Evolutionary conservation across 2,329 filamentous ascomycete species (phyloP), one percentile per base, ranked within the genome.

Genomic region (Verticillium nonalfalfae): DNA sequence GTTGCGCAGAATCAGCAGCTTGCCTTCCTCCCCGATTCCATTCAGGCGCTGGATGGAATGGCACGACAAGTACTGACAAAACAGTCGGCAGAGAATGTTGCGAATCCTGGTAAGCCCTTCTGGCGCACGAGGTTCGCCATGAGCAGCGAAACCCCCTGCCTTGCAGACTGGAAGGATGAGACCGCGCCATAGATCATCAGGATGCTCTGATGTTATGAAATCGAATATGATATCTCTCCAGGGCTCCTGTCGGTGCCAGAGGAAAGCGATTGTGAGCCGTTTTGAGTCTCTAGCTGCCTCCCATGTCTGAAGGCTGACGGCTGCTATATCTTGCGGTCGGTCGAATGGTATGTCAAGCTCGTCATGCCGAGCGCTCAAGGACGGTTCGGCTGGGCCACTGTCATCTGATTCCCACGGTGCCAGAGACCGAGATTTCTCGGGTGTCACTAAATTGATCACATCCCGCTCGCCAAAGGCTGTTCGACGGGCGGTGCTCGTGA

Each of bases 251-350:
- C 68, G 40, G 13, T 56, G 67, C 57, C 60, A 68, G 0, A 78
- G 61, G 10, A 70, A 64, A 7, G 63, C 67, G 6, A 73, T 71
- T 7, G 75, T 62, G 7, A 74, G 68, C 4, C 71, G 66, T 21
- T 67, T 62, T 1, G 59, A 40, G 59, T 73, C 71, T 6, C 60
- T 40, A 3, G 55, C 36, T 5, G 60, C 57, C 34, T 60, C 63
- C 70, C 71, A 73, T 31, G 66, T 36, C 15, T 59, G 61, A 7
- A 57, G 55, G 2, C 39, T 36, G 15, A 60, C 60, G 7, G 33
- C 56, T 7, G 61, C 65, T 33, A 68, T 67, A 2, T 62, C 52
- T 35, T 26, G 33, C n/a, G 57, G 60, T 18, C 59, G 63, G 34
- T 60, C 26, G 56, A 60, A 64, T 15, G 64, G 63, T 55, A 62